These are phyloP conservation scores for Neopestalotiopsis sp. DNA, from an alignment of 2,329 filamentous ascomycete genomes.

Conservation along the genomic window DNA sequence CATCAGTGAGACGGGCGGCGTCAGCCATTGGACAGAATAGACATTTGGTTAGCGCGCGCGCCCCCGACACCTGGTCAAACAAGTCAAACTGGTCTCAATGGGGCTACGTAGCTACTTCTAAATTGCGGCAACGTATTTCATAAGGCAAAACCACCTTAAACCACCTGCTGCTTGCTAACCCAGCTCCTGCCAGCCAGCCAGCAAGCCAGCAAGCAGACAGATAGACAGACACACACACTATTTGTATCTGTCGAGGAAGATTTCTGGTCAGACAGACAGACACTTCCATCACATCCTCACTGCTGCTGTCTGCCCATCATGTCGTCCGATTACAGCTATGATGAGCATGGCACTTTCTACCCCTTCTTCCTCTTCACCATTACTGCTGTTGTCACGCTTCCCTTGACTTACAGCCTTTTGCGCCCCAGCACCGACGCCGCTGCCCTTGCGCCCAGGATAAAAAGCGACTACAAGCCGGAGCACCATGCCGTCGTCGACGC, in stretches of 20 bases:
- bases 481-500: slow-evolving; percentile 83
- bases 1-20: slow-evolving; percentile 11
- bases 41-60: neutral
- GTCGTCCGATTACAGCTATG: slow-evolving; percentile 97
- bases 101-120: slow-evolving; percentile 18
- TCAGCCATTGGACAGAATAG: neutral
- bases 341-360: slow-evolving; percentile 98
- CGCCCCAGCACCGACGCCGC: slow-evolving; percentile 78
- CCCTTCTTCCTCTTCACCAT: slow-evolving; percentile 98
- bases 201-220: neutral
- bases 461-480: slow-evolving; percentile 79
- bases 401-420: slow-evolving; percentile 87
- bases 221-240: neutral
- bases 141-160: neutral
- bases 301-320: slow-evolving; percentile 58
- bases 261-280: neutral
- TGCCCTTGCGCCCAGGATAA: slow-evolving; percentile 81
- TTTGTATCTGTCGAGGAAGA: neutral
- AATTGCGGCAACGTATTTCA: slow-evolving; percentile 9
- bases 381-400: slow-evolving; percentile 84
- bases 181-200: neutral
- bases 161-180: neutral
- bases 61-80: neutral
- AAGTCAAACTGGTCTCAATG: neutral
- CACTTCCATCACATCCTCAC: neutral